phyloP scores from a whole-genome alignment of 2,329 filamentous ascomycete genomes.

The Colletotrichum eleusines region DNA sequence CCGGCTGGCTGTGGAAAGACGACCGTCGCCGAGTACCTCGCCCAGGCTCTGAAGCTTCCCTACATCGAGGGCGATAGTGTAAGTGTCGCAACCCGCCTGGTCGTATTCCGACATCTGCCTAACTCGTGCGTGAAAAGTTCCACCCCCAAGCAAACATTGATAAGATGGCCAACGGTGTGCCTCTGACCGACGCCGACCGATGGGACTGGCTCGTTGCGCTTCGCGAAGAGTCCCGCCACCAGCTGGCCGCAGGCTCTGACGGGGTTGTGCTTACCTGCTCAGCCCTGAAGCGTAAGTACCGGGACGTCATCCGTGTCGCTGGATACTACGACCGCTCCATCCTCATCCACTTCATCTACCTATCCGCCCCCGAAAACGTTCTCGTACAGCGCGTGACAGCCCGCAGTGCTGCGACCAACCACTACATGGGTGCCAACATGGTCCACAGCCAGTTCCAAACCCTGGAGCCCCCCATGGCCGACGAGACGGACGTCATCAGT shows the following conservation, averaged over 20 bases:
- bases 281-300: slow-evolving; percentile 95
- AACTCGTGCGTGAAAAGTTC: slow-evolving; percentile 64
- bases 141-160: slow-evolving; percentile 84
- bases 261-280: slow-evolving; percentile 97
- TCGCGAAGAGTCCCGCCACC: slow-evolving; percentile 74
- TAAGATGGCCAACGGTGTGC: slow-evolving; percentile 88
- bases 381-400: slow-evolving; percentile 80
- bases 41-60: slow-evolving; percentile 71
- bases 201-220: slow-evolving; percentile 96
- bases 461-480: slow-evolving; percentile 81
- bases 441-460: slow-evolving; percentile 91
- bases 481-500: slow-evolving; percentile 79
- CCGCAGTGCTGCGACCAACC: slow-evolving; percentile 71
- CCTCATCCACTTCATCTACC: slow-evolving; percentile 93
- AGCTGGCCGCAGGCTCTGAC: slow-evolving; percentile 67
- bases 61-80: slow-evolving; percentile 86
- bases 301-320: slow-evolving; percentile 88
- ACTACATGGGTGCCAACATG: slow-evolving; percentile 98
- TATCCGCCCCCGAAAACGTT: slow-evolving; percentile 80
- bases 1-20: slow-evolving; percentile 85
- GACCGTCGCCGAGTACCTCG: slow-evolving; percentile 76
- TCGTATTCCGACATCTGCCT: slow-evolving; percentile 36
- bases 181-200: slow-evolving; percentile 91
- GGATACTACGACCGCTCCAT: slow-evolving; percentile 80
- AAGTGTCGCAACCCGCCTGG: slow-evolving; percentile 51